Conservation (phyloP, 2,329 filamentous ascomycete species). For the Thelonectria discophora region DNA sequence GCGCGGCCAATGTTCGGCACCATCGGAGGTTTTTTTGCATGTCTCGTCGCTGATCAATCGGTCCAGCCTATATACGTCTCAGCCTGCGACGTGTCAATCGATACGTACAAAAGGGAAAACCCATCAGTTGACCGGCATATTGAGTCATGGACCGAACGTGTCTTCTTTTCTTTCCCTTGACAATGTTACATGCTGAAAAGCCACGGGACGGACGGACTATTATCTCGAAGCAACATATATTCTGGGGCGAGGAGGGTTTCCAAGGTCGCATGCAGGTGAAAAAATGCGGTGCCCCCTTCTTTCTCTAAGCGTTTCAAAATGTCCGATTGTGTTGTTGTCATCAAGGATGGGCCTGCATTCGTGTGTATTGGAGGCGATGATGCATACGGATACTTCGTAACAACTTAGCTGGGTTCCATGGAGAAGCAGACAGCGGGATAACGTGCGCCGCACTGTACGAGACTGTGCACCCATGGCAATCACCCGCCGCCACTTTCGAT, state of each 20-base stretch:
- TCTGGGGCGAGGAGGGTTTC: no score
- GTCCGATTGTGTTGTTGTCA: not conserved
- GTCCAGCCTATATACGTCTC: slow-evolving; percentile 5
- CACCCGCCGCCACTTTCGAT: no score
- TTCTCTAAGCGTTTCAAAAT: slow-evolving; percentile 14
- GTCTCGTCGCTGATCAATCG: slow-evolving; percentile 17
- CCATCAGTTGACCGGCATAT: slow-evolving; percentile 18
- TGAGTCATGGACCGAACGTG: slow-evolving; percentile 1
- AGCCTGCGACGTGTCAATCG: slow-evolving; percentile 6
- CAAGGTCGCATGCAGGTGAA: no score
- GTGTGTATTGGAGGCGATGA: no score
- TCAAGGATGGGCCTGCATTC: no score
- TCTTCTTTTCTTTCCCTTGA: not conserved
- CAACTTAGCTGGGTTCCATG: no score
- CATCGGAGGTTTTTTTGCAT: slow-evolving; percentile 20
- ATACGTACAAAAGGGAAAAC: slow-evolving; percentile 11
- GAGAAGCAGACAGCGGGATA: no score
- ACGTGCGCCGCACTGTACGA: no score
- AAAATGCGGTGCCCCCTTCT: no score
- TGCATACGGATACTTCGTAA: no score
- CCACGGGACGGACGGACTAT: not conserved
- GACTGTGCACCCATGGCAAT: no score
- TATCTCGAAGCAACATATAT: no score
- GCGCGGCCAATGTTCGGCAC: slow-evolving; percentile 21
- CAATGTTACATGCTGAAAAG: slow-evolving; percentile 3